phyloP scores from a whole-genome alignment of 2,329 filamentous ascomycete genomes.

The Domatiomyces globalis region DNA sequence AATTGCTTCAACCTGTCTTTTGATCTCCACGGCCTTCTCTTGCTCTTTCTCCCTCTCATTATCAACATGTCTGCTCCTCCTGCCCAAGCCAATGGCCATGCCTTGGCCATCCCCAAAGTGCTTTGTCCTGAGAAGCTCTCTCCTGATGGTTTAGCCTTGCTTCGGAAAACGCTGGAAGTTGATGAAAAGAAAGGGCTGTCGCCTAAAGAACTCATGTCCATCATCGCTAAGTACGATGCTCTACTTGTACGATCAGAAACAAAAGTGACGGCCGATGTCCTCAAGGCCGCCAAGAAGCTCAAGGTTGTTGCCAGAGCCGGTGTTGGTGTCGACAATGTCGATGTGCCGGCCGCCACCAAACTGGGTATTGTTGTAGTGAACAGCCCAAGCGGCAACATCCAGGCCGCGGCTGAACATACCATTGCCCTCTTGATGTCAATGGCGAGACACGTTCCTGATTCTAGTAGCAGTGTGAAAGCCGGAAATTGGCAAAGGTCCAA shows the following conservation, averaged over 20 bases:
- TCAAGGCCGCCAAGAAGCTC: constrained; percentile 52
- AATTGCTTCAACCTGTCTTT: neutral
- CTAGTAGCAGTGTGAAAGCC: constrained; percentile 53
- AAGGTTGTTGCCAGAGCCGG: constrained; percentile 69
- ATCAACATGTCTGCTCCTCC: neutral
- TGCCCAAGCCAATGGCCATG: constrained; percentile 8
- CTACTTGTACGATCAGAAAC: constrained; percentile 71
- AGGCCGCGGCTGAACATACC: constrained; percentile 66
- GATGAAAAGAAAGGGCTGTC: constrained; percentile 51
- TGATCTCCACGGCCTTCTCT: neutral
- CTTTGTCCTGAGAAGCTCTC: constrained; percentile 71
- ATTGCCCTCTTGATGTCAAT: constrained; percentile 60
- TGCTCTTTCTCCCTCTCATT: neutral
- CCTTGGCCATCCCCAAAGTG: constrained; percentile 34
- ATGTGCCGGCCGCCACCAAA: constrained; percentile 57
- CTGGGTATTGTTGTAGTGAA: constrained; percentile 70
- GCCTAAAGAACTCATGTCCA: constrained; percentile 47
- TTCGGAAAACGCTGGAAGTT: constrained; percentile 53
- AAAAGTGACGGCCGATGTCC: constrained; percentile 56
- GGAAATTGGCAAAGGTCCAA: constrained; percentile 62
- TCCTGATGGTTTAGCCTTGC: constrained; percentile 57
- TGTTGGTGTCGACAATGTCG: constrained; percentile 71
- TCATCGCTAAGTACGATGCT: constrained; percentile 59
- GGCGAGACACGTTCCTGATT: constrained; percentile 58
- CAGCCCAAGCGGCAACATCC: constrained; percentile 64